Evolutionary conservation across 495 filamentous ascomycete species (phyloP).

Genomic region (Tetracladium marchalianum): DNA sequence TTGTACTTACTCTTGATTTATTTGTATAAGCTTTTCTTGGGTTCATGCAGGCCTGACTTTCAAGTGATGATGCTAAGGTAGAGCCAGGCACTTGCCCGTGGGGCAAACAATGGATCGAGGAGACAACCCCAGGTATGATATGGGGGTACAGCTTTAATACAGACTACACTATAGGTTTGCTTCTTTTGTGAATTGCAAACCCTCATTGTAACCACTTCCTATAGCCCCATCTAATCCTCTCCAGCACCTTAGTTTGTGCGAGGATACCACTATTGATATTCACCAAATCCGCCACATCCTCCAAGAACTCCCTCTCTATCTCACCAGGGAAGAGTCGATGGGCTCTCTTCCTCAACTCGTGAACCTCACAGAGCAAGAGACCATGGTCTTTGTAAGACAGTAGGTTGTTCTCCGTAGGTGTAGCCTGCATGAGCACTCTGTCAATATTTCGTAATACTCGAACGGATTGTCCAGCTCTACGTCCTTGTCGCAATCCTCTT

Average conservation of each 20-base stretch:
- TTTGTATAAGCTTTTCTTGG: too few relatives aligned
- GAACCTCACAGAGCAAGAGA: constrained; percentile 77
- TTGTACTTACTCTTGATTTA: too few relatives aligned
- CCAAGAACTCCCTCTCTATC: constrained; percentile 69
- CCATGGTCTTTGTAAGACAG: constrained; percentile 87
- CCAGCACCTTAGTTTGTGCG: constrained; percentile 63
- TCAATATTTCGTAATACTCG: constrained; percentile 76
- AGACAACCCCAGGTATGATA: too few relatives aligned
- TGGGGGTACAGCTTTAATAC: too few relatives aligned
- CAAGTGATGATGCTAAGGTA: too few relatives aligned
- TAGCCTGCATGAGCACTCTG: constrained; percentile 61
- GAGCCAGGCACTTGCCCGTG: too few relatives aligned
- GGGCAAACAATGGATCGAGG: too few relatives aligned
- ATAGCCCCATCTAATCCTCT: constrained; percentile 82
- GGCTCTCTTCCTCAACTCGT: constrained; percentile 61
- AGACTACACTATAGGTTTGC: too few relatives aligned
- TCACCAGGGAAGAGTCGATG: constrained; percentile 52
- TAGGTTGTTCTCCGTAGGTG: constrained; percentile 46
- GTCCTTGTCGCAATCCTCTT: constrained; percentile 49
- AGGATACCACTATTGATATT: constrained; percentile 64
- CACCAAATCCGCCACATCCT: constrained; percentile 74
- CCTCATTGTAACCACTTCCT: constrained; percentile 52
- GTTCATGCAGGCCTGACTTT: too few relatives aligned
- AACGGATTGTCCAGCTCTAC: constrained; percentile 52
- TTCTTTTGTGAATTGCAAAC: too few relatives aligned